phyloP scores from a whole-genome alignment of 2,329 filamentous ascomycete genomes.

The Mariannaea elegans region DNA sequence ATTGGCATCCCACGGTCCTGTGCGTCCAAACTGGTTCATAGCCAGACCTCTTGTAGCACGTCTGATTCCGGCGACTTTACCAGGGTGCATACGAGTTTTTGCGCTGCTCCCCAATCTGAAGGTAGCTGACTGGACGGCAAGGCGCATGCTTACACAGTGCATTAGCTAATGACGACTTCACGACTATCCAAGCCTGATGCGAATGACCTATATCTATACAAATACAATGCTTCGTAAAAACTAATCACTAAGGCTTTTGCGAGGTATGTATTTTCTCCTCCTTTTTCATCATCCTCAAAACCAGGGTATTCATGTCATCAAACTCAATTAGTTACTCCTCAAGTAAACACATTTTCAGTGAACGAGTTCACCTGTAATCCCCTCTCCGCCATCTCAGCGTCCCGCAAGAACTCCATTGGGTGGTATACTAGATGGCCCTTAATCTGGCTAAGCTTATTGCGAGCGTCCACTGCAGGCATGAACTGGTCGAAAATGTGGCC shows the following conservation, averaged over 20 bases:
- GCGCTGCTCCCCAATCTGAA: no score
- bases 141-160: no score
- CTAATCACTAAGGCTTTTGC: background rate
- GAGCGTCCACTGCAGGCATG: slow-evolving; percentile 76
- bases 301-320: background rate
- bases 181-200: no score
- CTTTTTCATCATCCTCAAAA: background rate
- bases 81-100: no score
- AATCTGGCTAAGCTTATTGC: slow-evolving; percentile 79
- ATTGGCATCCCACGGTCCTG: background rate
- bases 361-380: slow-evolving; percentile 86
- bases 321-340: slow-evolving; percentile 19
- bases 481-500: slow-evolving; percentile 89
- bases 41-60: no score
- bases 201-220: no score
- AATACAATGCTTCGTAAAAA: background rate
- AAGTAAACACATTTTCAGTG: slow-evolving; percentile 89
- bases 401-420: slow-evolving; percentile 85
- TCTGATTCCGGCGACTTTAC: background rate
- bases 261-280: background rate
- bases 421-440: slow-evolving; percentile 94
- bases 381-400: slow-evolving; percentile 89
- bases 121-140: no score
- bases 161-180: no score
- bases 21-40: background rate